These are phyloP conservation scores for Microbotryomycetes sp. DNA, from an alignment of 1,284 basidiomycete species.

Conservation along the genomic window DNA sequence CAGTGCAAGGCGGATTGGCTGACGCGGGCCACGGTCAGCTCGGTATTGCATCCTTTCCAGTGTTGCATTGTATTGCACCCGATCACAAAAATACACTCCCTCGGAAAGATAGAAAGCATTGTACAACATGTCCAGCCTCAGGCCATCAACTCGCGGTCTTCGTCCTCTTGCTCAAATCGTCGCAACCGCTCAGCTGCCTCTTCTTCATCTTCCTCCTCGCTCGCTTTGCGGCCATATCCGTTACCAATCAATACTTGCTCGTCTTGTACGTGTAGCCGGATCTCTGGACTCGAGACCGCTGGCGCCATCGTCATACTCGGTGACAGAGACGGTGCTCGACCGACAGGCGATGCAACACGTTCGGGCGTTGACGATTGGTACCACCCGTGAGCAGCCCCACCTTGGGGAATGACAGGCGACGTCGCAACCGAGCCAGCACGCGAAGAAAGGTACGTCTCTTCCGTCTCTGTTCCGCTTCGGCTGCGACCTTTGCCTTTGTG, in stretches of 20 bases:
- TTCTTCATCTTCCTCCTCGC: neutral
- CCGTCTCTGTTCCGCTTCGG: neutral
- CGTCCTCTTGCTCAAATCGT: constrained; percentile 8
- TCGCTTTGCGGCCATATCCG: neutral
- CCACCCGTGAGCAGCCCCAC: too few relatives aligned
- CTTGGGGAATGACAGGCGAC: neutral
- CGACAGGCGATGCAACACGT: neutral
- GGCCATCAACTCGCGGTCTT: constrained; percentile 25
- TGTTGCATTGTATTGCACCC: too few relatives aligned
- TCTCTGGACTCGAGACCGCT: neutral
- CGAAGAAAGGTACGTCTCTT: neutral
- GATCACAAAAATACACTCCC: too few relatives aligned
- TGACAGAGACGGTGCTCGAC: too few relatives aligned
- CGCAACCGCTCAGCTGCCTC: neutral
- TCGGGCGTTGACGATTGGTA: neutral
- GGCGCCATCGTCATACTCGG: neutral
- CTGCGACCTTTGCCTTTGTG: constrained; percentile 5
- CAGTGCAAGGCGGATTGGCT: too few relatives aligned
- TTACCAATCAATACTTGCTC: neutral
- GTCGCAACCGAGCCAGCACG: neutral
- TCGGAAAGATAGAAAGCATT: too few relatives aligned
- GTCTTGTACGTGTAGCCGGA: neutral
- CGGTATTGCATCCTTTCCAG: too few relatives aligned
- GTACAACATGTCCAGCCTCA: too few relatives aligned
- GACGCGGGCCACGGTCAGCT: too few relatives aligned